Evolutionary conservation across 1,139 yeast genomes (phyloP).

Genomic region (Yamadazyma songkhlaensis): DNA sequence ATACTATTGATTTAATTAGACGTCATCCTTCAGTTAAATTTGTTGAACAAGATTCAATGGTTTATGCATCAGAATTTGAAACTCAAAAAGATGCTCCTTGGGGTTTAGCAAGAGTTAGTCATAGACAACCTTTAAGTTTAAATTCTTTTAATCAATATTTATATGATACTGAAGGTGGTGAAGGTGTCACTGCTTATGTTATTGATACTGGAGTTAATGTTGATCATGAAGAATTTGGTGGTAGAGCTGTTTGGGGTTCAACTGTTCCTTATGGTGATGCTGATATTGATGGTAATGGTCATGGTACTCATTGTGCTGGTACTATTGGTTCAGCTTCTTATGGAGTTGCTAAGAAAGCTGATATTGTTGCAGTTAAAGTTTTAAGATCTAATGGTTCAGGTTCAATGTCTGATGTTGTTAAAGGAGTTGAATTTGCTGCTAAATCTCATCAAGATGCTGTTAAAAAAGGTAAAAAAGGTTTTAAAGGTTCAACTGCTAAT

Average conservation of each 20-base stretch:
- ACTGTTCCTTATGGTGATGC: slow-evolving; percentile 37
- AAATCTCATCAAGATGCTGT: slow-evolving; percentile 32
- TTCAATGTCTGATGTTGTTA: slow-evolving; percentile 40
- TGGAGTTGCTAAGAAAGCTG: slow-evolving; percentile 43
- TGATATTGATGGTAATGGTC: slow-evolving; percentile 52
- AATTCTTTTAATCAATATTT: slow-evolving; percentile 31
- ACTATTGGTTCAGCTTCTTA: slow-evolving; percentile 41
- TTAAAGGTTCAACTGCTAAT: slow-evolving; percentile 45
- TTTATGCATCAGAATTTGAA: slow-evolving; percentile 32
- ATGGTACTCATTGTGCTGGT: slow-evolving; percentile 49
- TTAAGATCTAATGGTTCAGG: slow-evolving; percentile 42
- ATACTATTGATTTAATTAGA: slow-evolving; percentile 23
- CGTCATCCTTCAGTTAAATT: slow-evolving; percentile 30
- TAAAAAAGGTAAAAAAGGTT: slow-evolving; percentile 29
- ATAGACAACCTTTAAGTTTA: slow-evolving; percentile 56
- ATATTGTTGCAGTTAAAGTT: slow-evolving; percentile 42
- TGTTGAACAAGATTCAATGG: slow-evolving; percentile 35
- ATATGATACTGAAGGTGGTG: slow-evolving; percentile 39
- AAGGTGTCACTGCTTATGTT: slow-evolving; percentile 44
- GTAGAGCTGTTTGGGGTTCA: slow-evolving; percentile 43
- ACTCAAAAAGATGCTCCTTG: slow-evolving; percentile 36
- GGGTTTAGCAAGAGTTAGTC: slow-evolving; percentile 40
- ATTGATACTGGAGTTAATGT: slow-evolving; percentile 43
- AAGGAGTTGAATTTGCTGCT: slow-evolving; percentile 43
- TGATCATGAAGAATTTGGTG: slow-evolving; percentile 40